These are phyloP conservation scores for Hibiscus mutabilis DNA, from an alignment of 345 rosid genomes.

Conservation along the genomic window DNA sequence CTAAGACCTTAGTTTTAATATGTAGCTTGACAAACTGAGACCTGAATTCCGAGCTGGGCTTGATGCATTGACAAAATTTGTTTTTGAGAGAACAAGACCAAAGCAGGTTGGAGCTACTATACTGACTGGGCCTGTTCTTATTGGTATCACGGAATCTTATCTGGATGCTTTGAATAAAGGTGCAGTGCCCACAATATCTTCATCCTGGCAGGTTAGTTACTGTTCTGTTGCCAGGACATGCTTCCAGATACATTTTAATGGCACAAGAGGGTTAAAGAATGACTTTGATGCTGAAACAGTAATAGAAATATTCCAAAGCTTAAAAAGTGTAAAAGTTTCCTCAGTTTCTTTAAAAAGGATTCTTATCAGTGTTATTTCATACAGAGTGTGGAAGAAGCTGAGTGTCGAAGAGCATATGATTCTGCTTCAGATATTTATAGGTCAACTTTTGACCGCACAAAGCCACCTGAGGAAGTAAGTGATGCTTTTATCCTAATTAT, in stretches of 20 bases:
- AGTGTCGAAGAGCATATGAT: constrained; percentile 88
- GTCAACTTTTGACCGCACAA: constrained; percentile 62
- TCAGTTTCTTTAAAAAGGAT: not conserved
- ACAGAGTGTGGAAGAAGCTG: constrained; percentile 98
- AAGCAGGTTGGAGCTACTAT: constrained; percentile 88
- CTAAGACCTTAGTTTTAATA: not conserved
- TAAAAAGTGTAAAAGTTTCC: not conserved
- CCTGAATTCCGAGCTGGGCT: constrained; percentile 83
- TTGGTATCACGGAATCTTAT: constrained; percentile 83
- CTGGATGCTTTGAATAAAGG: constrained; percentile 94
- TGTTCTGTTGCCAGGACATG: not conserved
- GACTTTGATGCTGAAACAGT: not conserved
- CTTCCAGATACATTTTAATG: not conserved
- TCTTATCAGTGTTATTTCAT: constrained; percentile 12
- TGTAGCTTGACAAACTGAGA: constrained; percentile 71
- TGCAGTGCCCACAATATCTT: constrained; percentile 93
- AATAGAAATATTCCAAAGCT: not conserved
- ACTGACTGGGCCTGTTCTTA: constrained; percentile 90
- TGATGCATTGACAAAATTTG: constrained; percentile 90
- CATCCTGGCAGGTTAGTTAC: constrained; percentile 93
- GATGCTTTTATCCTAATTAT: constrained; percentile 6
- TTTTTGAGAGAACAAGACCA: constrained; percentile 96
- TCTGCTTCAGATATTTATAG: constrained; percentile 64
- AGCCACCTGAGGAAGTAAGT: constrained; percentile 85
- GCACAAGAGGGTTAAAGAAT: not conserved